Conservation (phyloP, 164 flowering plant species). For the Berberis vulgaris region DNA sequence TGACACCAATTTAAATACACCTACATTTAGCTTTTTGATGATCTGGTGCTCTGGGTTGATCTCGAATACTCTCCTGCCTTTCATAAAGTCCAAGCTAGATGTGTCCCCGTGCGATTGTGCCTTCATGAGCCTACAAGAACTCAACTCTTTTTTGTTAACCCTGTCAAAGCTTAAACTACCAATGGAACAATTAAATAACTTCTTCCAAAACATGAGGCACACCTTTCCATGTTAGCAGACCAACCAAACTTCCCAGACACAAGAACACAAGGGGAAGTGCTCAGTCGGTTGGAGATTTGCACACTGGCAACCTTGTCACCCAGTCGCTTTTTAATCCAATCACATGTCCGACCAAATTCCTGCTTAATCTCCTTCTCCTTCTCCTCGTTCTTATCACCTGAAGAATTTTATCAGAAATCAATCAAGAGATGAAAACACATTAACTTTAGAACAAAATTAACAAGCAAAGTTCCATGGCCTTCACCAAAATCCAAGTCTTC, state of each 20-base stretch:
- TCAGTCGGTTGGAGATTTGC: conserved; percentile 82
- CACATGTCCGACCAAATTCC: conserved; percentile 80
- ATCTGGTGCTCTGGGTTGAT: conserved; percentile 92
- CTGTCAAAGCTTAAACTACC: too few species aligned
- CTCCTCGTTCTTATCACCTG: conserved; percentile 94
- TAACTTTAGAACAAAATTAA: too few species aligned
- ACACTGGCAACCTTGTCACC: conserved; percentile 98
- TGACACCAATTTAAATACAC: conserved; percentile 6
- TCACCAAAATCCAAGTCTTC: conserved; percentile 91
- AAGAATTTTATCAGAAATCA: too few species aligned
- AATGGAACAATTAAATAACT: too few species aligned
- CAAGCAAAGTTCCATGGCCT: too few species aligned
- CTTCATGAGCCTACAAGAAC: conserved; percentile 68
- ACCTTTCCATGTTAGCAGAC: conserved; percentile 99
- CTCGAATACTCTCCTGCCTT: conserved; percentile 88
- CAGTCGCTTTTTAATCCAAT: conserved; percentile 95
- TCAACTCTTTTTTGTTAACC: too few species aligned
- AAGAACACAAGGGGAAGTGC: conserved; percentile 97
- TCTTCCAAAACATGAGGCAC: not conserved
- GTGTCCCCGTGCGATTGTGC: conserved; percentile 94
- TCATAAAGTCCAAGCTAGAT: conserved; percentile 84
- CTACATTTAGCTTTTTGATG: conserved; percentile 76
- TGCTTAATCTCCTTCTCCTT: conserved; percentile 80
- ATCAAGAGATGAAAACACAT: too few species aligned
- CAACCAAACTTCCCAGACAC: conserved; percentile 99